Evolutionary conservation across 2,329 filamentous ascomycete genomes (phyloP).

Genomic region (Calonectria honghensis): DNA sequence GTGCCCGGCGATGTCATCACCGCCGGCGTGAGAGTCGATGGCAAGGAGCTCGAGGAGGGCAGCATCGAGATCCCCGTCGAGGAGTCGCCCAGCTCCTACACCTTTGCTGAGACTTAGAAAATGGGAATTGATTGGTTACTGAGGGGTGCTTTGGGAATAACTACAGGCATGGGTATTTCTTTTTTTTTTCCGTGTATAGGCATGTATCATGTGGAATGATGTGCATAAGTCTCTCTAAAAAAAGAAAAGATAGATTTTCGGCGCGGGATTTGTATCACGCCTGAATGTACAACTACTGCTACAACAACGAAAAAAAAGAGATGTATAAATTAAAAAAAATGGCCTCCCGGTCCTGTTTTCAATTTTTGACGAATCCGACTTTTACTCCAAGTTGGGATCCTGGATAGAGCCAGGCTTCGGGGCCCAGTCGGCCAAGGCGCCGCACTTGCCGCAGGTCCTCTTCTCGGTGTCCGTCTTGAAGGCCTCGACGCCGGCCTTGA

Average conservation of each 20-base stretch:
- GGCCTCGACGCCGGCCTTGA: constrained; percentile 90
- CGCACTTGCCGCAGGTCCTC: constrained; percentile 86
- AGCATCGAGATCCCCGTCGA: constrained; percentile 88
- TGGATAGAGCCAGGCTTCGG: constrained; percentile 76
- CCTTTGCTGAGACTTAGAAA: constrained; percentile 82
- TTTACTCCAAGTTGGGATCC: constrained; percentile 72
- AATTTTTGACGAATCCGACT: not conserved
- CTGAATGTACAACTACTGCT: constrained; percentile 36
- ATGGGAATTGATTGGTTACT: not conserved
- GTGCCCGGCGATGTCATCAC: constrained; percentile 90
- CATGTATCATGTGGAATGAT: constrained; percentile 22
- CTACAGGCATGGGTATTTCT: constrained; percentile 9
- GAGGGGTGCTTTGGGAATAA: constrained; percentile 8
- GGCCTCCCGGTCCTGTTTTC: not conserved
- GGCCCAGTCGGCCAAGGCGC: constrained; percentile 82
- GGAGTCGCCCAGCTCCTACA: constrained; percentile 85
- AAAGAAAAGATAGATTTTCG: constrained; percentile 26
- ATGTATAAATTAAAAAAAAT: not conserved
- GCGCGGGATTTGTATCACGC: constrained; percentile 19
- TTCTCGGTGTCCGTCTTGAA: constrained; percentile 82
- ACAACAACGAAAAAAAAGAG: constrained; percentile 22
- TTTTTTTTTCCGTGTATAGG: not conserved
- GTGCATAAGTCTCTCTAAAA: constrained; percentile 16
- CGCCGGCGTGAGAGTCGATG: constrained; percentile 86
- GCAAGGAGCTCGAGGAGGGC: constrained; percentile 89